A percentile compares a stretch with the other conserved stretches of the same genome.
Evolutionary conservation across 345 rosid genomes (phyloP).

Genomic region (Boechera retrofracta): DNA sequence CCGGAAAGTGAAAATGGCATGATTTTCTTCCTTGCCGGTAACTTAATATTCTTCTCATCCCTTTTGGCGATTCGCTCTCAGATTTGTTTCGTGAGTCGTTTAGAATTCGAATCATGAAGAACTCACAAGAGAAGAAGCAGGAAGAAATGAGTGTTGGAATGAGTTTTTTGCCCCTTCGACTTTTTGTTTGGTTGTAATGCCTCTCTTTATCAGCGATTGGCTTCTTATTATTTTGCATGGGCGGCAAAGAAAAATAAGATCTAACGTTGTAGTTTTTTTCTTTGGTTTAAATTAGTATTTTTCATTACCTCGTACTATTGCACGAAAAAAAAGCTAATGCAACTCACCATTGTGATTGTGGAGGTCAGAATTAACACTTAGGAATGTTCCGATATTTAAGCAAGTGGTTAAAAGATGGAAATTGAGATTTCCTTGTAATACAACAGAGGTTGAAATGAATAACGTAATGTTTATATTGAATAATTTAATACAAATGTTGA

Average conservation of each 20-base stretch:
- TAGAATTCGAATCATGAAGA: constrained; percentile 28
- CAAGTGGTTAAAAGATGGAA: neutral
- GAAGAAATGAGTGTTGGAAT: constrained; percentile 15
- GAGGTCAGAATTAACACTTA: no score
- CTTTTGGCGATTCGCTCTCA: constrained; percentile 6
- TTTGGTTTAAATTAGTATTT: constrained; percentile 10
- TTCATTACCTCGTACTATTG: neutral
- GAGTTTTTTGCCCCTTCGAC: constrained; percentile 17
- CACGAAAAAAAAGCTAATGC: neutral
- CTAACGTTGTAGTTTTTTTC: constrained; percentile 14
- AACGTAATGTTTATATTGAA: no score
- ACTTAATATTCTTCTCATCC: constrained; percentile 20
- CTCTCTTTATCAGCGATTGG: constrained; percentile 4
- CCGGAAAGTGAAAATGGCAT: constrained; percentile 80
- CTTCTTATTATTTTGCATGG: constrained; percentile 24
- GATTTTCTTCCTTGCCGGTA: constrained; percentile 17
- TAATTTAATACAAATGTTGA: no score
- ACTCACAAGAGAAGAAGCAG: constrained; percentile 21
- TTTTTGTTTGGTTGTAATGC: constrained; percentile 24
- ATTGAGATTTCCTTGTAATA: no score
- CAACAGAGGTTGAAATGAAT: no score
- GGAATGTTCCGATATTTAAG: no score
- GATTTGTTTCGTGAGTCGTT: constrained; percentile 30
- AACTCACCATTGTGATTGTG: no score
- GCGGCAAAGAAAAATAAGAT: constrained; percentile 31